phyloP scores from a whole-genome alignment of 495 filamentous ascomycete species.

The Hypomontagnella monticulosa region DNA sequence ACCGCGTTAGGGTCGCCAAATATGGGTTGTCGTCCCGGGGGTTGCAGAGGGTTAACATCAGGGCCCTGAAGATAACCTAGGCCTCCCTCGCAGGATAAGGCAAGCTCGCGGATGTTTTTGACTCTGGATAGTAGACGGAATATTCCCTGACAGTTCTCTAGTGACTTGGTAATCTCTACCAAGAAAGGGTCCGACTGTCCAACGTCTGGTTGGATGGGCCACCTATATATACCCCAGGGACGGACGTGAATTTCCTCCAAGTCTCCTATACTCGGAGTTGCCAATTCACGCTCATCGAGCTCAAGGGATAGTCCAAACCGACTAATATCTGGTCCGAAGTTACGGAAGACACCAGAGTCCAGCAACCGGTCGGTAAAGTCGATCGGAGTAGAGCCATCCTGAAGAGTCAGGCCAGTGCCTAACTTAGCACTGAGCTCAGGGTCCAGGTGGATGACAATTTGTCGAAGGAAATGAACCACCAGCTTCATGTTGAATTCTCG shows the following conservation, averaged over 20 bases:
- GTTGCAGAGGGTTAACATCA: constrained; percentile 26
- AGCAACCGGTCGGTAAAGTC: constrained; percentile 19
- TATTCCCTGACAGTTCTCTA: constrained; percentile 63
- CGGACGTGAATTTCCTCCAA: constrained; percentile 44
- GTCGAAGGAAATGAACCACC: constrained; percentile 50
- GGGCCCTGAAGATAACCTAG: constrained; percentile 62
- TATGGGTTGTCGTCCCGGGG: constrained; percentile 6
- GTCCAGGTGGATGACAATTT: constrained; percentile 64
- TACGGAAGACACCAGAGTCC: constrained; percentile 10
- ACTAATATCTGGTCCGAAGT: constrained; percentile 58
- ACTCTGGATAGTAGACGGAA: constrained; percentile 57
- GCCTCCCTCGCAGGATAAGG: constrained; percentile 64
- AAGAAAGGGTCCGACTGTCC: constrained; percentile 19
- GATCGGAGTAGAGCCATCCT: neutral
- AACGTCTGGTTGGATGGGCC: constrained; percentile 54
- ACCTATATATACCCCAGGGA: constrained; percentile 62
- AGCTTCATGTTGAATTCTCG: constrained; percentile 50
- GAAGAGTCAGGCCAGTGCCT: constrained; percentile 15
- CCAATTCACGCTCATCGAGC: constrained; percentile 53
- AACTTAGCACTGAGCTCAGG: constrained; percentile 60
- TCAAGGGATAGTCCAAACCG: constrained; percentile 67
- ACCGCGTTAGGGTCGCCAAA: constrained; percentile 5
- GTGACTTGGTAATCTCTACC: constrained; percentile 59
- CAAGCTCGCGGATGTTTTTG: constrained; percentile 57
- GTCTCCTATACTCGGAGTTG: constrained; percentile 33